Evolutionary conservation across 2,329 filamentous ascomycete species (phyloP), one percentile per base, ranked within the genome.

Genomic region (Ascocoryne sarcoides): DNA sequence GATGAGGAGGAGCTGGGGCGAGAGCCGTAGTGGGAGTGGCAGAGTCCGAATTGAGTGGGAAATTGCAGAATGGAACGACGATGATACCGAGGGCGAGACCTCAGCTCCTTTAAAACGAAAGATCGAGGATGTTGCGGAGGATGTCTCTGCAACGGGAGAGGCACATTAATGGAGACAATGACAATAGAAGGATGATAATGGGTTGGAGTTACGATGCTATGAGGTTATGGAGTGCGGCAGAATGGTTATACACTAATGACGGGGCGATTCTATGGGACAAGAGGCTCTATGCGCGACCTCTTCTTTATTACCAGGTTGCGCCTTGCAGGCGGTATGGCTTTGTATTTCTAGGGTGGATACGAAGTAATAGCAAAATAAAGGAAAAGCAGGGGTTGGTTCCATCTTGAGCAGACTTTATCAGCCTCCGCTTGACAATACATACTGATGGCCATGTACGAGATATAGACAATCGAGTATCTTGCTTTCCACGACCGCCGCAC

Each of bases 31-130:
- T 37, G 63, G 65, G n/a, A 78, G 85, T 57, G 81, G 81, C 12
- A 70, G 66, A 19, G 73, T 79, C 28, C 75, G 68, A 32, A 72
- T 92, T 9, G 82, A 92, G 56, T 94, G 86, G 84, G 87, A 94
- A 62, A 72, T 95, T 48, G 70, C 81, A 29, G 88, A 95, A 63
- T 89, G 75, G 69, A 73, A 68, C 34, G 64, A 61, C 43, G 68
- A 65, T 44, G 68, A 66, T 38, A 68, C 65, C 7, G 65, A 63
- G 10, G 56, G 55, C 12, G 51, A 52, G 4, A 37, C 58, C 21
- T 53, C 60, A 10, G 59, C 59, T 38, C 61, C 63, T 14, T 64
- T 62, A 36, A 79, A 79, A 62, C 66, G 75, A 49, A 77, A 78
- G 60, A 57, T 71, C 32, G 61, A 60, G 33, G 65, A 69, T 12